phyloP scores from a whole-genome alignment of 1,284 basidiomycete species.

The Microbotryum scabiosae region DNA sequence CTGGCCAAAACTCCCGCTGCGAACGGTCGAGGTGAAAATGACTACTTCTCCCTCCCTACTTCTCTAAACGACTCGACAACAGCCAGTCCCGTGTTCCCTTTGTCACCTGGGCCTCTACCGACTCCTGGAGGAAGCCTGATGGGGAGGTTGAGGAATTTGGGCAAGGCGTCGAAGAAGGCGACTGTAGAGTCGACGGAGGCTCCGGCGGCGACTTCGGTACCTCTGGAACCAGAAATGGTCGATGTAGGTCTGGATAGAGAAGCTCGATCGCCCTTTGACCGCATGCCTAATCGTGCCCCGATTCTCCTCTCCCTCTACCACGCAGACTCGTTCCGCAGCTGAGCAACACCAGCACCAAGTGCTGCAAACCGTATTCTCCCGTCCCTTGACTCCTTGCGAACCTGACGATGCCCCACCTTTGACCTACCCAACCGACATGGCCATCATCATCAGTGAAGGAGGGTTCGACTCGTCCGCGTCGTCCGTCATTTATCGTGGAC shows the following conservation, averaged over 20 bases:
- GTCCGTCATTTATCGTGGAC: slow-evolving; percentile 67
- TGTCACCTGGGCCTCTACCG: slow-evolving; percentile 1
- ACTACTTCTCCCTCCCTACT: slow-evolving; percentile 28
- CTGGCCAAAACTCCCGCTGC: slow-evolving; percentile 18
- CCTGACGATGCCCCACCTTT: slow-evolving; percentile 64
- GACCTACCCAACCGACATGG: slow-evolving; percentile 55
- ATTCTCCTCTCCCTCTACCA: background rate
- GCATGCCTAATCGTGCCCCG: too few species aligned
- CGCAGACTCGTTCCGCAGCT: slow-evolving; percentile 11
- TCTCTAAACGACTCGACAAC: background rate
- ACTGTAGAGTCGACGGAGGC: slow-evolving; percentile 1
- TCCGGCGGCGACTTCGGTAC: slow-evolving; percentile 14
- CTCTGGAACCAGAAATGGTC: background rate
- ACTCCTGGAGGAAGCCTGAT: slow-evolving; percentile 19
- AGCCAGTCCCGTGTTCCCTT: background rate
- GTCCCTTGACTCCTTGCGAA: slow-evolving; percentile 60
- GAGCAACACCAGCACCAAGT: slow-evolving; percentile 44
- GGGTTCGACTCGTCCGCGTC: slow-evolving; percentile 60
- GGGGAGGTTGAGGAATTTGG: slow-evolving; percentile 23
- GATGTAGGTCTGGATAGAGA: too few species aligned
- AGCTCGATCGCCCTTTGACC: too few species aligned
- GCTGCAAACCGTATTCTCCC: slow-evolving; percentile 57
- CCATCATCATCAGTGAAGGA: slow-evolving; percentile 75
- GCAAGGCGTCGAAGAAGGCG: slow-evolving; percentile 24
- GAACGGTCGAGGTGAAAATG: slow-evolving; percentile 15